Evolutionary conservation across 2,329 filamentous ascomycete genomes (phyloP), one percentile per base, ranked within the genome.

Genomic region (Metarhizium album): DNA sequence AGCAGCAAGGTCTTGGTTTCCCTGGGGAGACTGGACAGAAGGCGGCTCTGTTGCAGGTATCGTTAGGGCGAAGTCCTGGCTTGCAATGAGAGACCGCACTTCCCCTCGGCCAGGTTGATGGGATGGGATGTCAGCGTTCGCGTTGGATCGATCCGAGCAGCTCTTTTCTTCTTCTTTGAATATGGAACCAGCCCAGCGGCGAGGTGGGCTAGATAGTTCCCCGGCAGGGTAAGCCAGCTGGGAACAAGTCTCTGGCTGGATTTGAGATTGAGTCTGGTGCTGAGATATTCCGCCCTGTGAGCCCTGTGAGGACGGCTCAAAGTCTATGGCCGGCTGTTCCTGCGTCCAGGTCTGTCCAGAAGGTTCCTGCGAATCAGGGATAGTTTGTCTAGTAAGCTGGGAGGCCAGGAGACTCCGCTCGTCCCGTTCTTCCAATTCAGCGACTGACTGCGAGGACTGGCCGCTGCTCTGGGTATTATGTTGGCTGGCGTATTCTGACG

Each of bases 311-410:
- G 45, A 35, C 1, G 22, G 40, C 24, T 29, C 42, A 38, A 42
- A 16, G 16, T 49, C 46, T 20, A 27, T 31, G 3, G 20, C 27
- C 24, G 33, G 29, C 24, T 43, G 22, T 45, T 50, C 27, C 45
- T 57, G 55, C 4, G 59, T 54, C 51, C 55, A 59, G 13, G 56
- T 54, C 48, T 57, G 58, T 11, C 55, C 58, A n/a, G 63, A 63
- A 9, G 53, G 55, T 33, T 69, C 70, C 52, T 74, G 70, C 1
- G 73, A 75, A 52, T 74, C 72, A 0, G 70, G 70, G 23, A 75
- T 69, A 3, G 68, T 73, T 24, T 56, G 55, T 49, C 65, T 62
- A 51, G 65, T 71, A 37, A 64, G 52, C 24, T 62, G 56, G 4
- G 62, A 59, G 18, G 62, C 54, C 50, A 71, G 48, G 11, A 57